These are phyloP conservation scores for Neofusicoccum ribis DNA, from an alignment of 2,329 filamentous ascomycete species.

Conservation along the genomic window DNA sequence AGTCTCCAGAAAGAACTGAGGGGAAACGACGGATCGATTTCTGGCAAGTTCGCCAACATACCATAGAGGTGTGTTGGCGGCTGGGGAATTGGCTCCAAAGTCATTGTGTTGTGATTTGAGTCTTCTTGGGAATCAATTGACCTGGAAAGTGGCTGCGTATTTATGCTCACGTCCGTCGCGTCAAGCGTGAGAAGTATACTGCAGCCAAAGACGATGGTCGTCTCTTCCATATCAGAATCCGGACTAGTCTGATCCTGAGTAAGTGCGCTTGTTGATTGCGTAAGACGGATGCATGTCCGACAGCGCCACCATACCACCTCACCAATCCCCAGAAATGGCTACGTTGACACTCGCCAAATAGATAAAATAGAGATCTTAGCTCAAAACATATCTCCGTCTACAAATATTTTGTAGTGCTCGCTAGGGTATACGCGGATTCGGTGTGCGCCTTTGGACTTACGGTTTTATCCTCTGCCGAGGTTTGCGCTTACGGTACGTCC, in stretches of 20 bases:
- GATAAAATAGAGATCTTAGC: too few species aligned
- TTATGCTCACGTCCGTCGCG: background rate
- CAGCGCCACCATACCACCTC: too few species aligned
- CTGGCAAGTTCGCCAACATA: slow-evolving; percentile 24
- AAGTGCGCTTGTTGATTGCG: background rate
- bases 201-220: background rate
- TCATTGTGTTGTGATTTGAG: background rate
- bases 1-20: slow-evolving; percentile 21
- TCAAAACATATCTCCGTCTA: too few species aligned
- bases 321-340: too few species aligned
- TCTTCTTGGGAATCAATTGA: background rate
- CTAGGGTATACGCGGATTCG: too few species aligned
- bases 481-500: too few species aligned
- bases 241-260: background rate
- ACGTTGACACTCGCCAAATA: too few species aligned
- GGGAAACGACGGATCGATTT: slow-evolving; percentile 27
- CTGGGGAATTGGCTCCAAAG: slow-evolving; percentile 23
- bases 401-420: too few species aligned
- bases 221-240: background rate
- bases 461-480: too few species aligned
- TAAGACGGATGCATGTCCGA: background rate
- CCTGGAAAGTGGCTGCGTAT: background rate
- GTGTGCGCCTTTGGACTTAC: too few species aligned
- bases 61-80: slow-evolving; percentile 21
- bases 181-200: too few species aligned